Conservation (phyloP, 768 basidiomycete species). For the Hypsizygus marmoreus region DNA sequence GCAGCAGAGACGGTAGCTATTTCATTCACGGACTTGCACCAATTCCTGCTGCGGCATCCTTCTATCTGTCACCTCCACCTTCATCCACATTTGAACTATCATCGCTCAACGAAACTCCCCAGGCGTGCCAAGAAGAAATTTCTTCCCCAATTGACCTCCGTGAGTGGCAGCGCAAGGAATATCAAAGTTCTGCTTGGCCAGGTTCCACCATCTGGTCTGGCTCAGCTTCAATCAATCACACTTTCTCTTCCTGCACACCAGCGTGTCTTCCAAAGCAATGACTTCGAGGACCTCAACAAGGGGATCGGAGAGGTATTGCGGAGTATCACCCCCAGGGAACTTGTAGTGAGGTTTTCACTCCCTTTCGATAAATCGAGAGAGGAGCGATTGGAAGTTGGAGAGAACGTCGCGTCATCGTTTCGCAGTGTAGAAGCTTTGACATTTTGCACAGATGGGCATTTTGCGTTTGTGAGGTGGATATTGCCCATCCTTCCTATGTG, state of each 20-base stretch:
- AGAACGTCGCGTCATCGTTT: not conserved
- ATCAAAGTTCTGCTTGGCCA: constrained; percentile 16
- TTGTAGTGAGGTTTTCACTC: constrained; percentile 19
- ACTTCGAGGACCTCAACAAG: constrained; percentile 16
- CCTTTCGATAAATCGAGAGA: constrained; percentile 10
- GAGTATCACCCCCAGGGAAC: not conserved
- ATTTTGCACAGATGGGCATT: constrained; percentile 21
- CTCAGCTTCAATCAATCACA: constrained; percentile 10
- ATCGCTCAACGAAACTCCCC: constrained; percentile 1
- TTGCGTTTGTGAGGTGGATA: constrained; percentile 23
- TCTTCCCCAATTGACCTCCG: constrained; percentile 16
- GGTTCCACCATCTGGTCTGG: constrained; percentile 10
- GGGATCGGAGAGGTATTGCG: constrained; percentile 9
- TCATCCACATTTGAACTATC: constrained; percentile 15
- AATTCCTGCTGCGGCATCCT: constrained; percentile 27
- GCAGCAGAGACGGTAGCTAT: constrained; percentile 17
- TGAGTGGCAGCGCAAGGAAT: constrained; percentile 21
- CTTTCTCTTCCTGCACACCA: constrained; percentile 22
- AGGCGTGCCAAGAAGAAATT: constrained; percentile 7
- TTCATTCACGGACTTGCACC: constrained; percentile 19
- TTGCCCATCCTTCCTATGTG: constrained; percentile 19
- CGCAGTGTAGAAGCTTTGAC: constrained; percentile 9
- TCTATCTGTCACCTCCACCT: constrained; percentile 20
- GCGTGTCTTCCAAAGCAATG: constrained; percentile 16
- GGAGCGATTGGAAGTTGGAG: not conserved